phyloP scores from a whole-genome alignment of 768 basidiomycete species.

The Auricularia auricula-judae region DNA sequence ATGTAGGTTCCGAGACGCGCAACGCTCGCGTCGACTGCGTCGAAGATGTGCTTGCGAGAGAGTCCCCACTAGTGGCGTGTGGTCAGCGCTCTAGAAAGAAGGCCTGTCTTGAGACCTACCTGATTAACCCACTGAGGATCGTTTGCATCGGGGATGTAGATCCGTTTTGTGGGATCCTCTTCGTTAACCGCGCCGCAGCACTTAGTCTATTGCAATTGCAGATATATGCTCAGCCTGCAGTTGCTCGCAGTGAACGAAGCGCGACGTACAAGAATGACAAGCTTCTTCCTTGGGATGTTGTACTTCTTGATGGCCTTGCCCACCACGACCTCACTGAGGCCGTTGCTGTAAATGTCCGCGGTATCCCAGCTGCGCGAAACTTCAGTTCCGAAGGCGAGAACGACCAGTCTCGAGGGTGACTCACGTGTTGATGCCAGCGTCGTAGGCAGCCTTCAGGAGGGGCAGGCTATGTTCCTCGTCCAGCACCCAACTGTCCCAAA shows the following conservation, averaged over 20 bases:
- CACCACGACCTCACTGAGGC: slow-evolving; percentile 26
- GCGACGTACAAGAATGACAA: slow-evolving; percentile 17
- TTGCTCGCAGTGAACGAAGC: slow-evolving; percentile 12
- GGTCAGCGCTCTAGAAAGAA: slow-evolving; percentile 16
- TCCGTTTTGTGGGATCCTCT: background rate
- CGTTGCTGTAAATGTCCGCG: slow-evolving; percentile 22
- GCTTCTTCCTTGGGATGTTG: slow-evolving; percentile 21
- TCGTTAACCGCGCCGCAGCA: slow-evolving; percentile 11
- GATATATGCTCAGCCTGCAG: background rate
- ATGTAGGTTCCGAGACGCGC: slow-evolving; percentile 34
- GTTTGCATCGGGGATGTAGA: background rate
- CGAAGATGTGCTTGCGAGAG: slow-evolving; percentile 34
- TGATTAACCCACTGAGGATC: slow-evolving; percentile 1
- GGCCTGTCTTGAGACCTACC: slow-evolving; percentile 20
- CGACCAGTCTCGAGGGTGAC: background rate
- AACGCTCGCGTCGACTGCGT: slow-evolving; percentile 28
- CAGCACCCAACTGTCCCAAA: slow-evolving; percentile 25
- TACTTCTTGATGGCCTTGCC: slow-evolving; percentile 33
- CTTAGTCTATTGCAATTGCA: background rate
- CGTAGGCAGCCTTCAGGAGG: slow-evolving; percentile 20
- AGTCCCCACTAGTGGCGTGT: background rate
- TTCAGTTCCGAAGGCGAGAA: background rate
- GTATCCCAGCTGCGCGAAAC: slow-evolving; percentile 17
- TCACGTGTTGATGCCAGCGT: slow-evolving; percentile 18
- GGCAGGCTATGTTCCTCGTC: slow-evolving; percentile 8